Conservation (phyloP, 2,329 filamentous ascomycete genomes). For the Paracoccidioides brasiliensis region DNA sequence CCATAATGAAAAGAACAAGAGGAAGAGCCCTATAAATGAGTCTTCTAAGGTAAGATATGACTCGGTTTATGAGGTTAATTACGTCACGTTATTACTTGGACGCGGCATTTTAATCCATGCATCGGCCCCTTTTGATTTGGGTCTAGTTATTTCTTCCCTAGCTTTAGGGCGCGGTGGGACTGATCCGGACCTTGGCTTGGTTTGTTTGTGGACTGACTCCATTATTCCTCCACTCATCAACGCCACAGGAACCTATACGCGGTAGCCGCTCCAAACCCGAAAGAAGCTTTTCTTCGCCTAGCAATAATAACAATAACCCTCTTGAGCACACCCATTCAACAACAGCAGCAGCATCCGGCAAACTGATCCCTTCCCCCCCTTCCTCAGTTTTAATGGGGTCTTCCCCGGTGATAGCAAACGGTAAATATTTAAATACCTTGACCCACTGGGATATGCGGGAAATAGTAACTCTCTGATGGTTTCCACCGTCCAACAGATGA, state of each 20-base stretch:
- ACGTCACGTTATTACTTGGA: background rate
- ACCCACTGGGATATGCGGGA: background rate
- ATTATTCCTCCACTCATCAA: slow-evolving; percentile 5
- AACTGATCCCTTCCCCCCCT: background rate
- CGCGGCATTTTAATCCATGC: background rate
- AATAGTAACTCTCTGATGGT: background rate
- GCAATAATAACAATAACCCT: background rate
- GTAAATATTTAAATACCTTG: background rate
- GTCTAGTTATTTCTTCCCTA: background rate
- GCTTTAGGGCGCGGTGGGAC: background rate
- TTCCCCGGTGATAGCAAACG: background rate
- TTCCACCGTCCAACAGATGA: background rate
- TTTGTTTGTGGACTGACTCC: slow-evolving; percentile 6
- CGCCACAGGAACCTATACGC: background rate
- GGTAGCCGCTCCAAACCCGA: slow-evolving; percentile 2
- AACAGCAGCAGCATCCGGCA: background rate
- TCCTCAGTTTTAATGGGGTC: background rate
- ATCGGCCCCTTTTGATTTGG: background rate
- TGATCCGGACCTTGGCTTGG: background rate
- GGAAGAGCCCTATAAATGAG: background rate
- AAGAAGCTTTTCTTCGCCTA: background rate
- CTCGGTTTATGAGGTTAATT: background rate
- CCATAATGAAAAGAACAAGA: background rate
- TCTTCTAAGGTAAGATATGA: background rate
- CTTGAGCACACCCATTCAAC: too few relatives aligned